Evolutionary conservation across 2,329 filamentous ascomycete species (phyloP).

Genomic region (Amauroascus niger): DNA sequence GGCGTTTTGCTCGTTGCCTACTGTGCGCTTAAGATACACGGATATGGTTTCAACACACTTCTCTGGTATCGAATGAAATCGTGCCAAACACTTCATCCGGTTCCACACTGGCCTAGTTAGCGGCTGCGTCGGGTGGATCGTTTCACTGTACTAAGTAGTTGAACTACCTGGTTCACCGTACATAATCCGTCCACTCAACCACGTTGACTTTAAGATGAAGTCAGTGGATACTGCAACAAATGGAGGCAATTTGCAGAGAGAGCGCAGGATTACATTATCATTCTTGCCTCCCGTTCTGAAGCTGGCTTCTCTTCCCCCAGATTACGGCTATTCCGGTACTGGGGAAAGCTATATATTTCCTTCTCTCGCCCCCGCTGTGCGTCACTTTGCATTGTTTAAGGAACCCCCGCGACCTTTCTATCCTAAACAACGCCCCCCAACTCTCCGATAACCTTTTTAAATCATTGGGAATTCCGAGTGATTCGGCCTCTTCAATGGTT

Average conservation of each 20-base stretch:
- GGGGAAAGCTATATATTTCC: slow-evolving; percentile 1
- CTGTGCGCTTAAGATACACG: not conserved
- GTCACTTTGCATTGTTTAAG: not conserved
- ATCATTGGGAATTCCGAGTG: not conserved
- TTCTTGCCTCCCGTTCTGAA: not conserved
- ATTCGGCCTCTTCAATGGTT: not conserved
- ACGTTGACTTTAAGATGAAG: slow-evolving; percentile 1
- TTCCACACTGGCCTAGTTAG: not conserved
- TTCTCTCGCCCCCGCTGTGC: not conserved
- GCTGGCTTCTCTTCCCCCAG: not conserved
- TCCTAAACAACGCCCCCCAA: not conserved
- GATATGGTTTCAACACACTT: not conserved
- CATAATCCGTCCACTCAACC: not conserved
- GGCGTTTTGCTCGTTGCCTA: not conserved
- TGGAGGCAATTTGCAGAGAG: not conserved
- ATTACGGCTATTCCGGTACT: not conserved
- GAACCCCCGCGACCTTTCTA: not conserved
- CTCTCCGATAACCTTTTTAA: not conserved
- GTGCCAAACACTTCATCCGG: not conserved
- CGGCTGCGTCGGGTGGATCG: slow-evolving; percentile 9
- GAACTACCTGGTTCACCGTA: slow-evolving; percentile 3
- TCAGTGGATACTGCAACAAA: slow-evolving; percentile 9
- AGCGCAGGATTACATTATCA: slow-evolving; percentile 5
- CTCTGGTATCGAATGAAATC: slow-evolving; percentile 3
- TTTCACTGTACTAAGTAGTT: slow-evolving; percentile 6